Evolutionary conservation across 2,329 filamentous ascomycete genomes (phyloP), one percentile per base, ranked within the genome.

Genomic region (Pseudocercospora musae): DNA sequence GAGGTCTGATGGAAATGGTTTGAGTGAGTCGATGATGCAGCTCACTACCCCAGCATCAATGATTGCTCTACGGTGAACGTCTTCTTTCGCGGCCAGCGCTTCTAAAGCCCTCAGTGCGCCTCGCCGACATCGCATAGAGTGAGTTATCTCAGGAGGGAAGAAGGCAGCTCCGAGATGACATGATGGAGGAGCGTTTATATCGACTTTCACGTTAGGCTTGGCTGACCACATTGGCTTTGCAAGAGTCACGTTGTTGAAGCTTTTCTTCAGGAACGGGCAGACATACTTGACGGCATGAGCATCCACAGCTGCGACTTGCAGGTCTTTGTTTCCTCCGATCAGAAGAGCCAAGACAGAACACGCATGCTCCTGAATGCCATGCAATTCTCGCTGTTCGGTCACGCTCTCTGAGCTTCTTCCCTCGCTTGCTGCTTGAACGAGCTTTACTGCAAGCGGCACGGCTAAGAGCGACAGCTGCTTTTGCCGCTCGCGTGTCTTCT

Each of bases 271-370:
- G 62, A 89, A 80, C 59, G 85, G 82, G 13, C 87, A 84, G 15
- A 91, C 78, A 58, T 82, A 82, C 58, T 84, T 84, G 58, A 90
- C 82, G 10, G 85, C 84, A 59, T 81, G 81, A 50, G 85, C 85
- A 63, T 97, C 91, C 48, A 88, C 89, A 0, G 92, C 92, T 40
- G 91, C 88, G 70, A 88, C 90, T 76, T 98, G 94, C 58, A 98
- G 81, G 62, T 85, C 83, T 63, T 89, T 86, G 73, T 88, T 92
- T 71, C 95, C 91, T 25, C 87, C 86, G 18, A 96, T 87, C 42
- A 98, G 81, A 50, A 88, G 86, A 15, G 92, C 91, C 59, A 98
- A 81, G 10, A 96, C 84, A 1, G 86, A 83, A 7, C 93, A 91
- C 1, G 90, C 87, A 65, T 86, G 85, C 73, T 94, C 90, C 59